Evolutionary conservation across 768 basidiomycete genomes (phyloP).

Genomic region (Hortiboletus flavorubellus): DNA sequence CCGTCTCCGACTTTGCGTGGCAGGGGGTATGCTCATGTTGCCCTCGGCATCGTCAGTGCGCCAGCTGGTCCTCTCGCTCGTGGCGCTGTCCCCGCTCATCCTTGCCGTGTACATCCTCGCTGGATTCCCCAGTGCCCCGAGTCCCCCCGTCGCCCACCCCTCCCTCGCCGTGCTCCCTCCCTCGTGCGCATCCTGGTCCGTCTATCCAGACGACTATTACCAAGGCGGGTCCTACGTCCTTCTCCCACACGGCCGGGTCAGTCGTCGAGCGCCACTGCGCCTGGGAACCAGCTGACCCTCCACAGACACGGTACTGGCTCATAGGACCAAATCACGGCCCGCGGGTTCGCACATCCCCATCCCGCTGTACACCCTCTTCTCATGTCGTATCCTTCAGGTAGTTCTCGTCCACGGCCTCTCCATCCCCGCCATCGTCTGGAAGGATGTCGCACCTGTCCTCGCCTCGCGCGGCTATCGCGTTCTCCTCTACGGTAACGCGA

Average conservation of each 20-base stretch:
- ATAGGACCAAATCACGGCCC: slow-evolving; percentile 65
- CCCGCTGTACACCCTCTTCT: not conserved
- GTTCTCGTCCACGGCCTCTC: slow-evolving; percentile 78
- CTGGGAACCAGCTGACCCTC: not conserved
- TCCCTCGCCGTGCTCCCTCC: slow-evolving; percentile 60
- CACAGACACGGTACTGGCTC: slow-evolving; percentile 73
- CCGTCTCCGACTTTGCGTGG: no score
- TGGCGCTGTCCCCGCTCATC: slow-evolving; percentile 59
- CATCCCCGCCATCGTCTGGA: slow-evolving; percentile 75
- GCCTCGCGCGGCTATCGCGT: slow-evolving; percentile 66
- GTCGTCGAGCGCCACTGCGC: slow-evolving; percentile 15
- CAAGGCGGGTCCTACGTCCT: slow-evolving; percentile 55
- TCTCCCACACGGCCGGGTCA: slow-evolving; percentile 62
- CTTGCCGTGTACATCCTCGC: slow-evolving; percentile 60
- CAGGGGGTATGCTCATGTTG: slow-evolving; percentile 1
- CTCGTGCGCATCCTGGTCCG: slow-evolving; percentile 55
- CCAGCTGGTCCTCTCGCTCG: slow-evolving; percentile 38
- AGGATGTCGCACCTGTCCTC: slow-evolving; percentile 64
- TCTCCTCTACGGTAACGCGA: slow-evolving; percentile 61
- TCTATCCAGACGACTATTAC: slow-evolving; percentile 73
- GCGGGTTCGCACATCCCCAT: slow-evolving; percentile 42
- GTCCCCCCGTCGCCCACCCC: slow-evolving; percentile 45
- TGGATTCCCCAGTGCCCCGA: slow-evolving; percentile 61
- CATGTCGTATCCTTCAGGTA: slow-evolving; percentile 41
- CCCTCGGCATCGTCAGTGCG: slow-evolving; percentile 3